Evolutionary conservation across 2,329 filamentous ascomycete species (phyloP).

Genomic region (Hirsutella rhossiliensis): DNA sequence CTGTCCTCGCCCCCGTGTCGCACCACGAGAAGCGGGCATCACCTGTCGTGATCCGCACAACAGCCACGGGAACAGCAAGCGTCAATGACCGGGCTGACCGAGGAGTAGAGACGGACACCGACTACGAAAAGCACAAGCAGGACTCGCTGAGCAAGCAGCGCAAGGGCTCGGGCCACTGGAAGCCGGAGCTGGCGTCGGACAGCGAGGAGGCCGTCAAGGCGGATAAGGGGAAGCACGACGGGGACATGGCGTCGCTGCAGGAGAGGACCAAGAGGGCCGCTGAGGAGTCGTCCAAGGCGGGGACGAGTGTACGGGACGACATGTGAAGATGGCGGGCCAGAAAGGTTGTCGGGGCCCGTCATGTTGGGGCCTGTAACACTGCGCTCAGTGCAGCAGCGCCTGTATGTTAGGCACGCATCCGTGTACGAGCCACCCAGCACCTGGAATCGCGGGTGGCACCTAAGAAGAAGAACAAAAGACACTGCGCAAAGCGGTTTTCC

Average conservation of each 20-base stretch:
- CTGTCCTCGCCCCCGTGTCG: not conserved
- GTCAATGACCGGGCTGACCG: no score
- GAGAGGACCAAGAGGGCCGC: constrained; percentile 44
- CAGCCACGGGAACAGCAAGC: no score
- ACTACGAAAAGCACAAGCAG: constrained; percentile 46
- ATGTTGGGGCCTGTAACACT: not conserved
- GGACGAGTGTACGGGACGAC: constrained; percentile 34
- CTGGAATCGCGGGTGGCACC: no score
- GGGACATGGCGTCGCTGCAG: constrained; percentile 38
- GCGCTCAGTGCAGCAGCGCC: no score
- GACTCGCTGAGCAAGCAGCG: constrained; percentile 55
- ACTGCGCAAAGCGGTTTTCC: no score
- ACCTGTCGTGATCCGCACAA: no score
- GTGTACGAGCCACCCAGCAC: no score
- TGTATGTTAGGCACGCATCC: no score
- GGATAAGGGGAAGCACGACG: constrained; percentile 35
- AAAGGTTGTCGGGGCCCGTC: not conserved
- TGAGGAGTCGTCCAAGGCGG: constrained; percentile 31
- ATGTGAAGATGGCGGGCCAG: constrained; percentile 16
- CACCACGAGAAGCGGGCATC: no score
- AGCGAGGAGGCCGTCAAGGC: constrained; percentile 69
- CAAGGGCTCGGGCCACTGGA: constrained; percentile 61
- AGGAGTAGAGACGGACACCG: constrained; percentile 19
- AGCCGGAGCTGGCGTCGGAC: constrained; percentile 63
- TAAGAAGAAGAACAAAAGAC: no score